These are phyloP conservation scores for Tolypocladium nubicola DNA, from an alignment of 2,329 filamentous ascomycete species.

Conservation along the genomic window DNA sequence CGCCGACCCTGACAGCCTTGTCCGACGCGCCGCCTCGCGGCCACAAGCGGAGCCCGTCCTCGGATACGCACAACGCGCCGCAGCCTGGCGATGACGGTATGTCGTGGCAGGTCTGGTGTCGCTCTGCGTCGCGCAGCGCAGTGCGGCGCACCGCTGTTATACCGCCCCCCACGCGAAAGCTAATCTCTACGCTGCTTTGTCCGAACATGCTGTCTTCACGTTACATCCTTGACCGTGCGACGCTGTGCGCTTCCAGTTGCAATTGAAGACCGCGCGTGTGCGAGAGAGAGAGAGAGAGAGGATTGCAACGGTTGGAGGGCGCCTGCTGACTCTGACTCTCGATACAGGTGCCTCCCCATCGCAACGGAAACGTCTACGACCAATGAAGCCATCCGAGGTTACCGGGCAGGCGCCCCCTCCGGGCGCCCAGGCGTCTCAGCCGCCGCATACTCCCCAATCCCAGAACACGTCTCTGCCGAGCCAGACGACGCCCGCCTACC, in stretches of 20 bases:
- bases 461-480: conserved; percentile 34
- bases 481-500: conserved; percentile 30
- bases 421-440: conserved; percentile 26
- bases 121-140: conserved; percentile 7
- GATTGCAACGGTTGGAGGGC: not conserved
- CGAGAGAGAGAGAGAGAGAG: not conserved
- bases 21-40: conserved; percentile 51
- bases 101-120: conserved; percentile 30
- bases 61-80: conserved; percentile 47
- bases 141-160: not conserved
- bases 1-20: conserved; percentile 27
- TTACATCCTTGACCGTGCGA: not conserved
- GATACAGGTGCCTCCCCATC: conserved; percentile 36
- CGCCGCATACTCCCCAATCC: conserved; percentile 46
- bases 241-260: not conserved
- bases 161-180: not conserved
- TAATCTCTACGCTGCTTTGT: not conserved
- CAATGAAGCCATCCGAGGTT: conserved; percentile 52
- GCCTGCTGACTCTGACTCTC: not conserved
- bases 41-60: conserved; percentile 71
- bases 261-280: not conserved
- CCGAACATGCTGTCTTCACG: not conserved
- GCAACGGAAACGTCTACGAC: conserved; percentile 45
- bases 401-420: conserved; percentile 39
- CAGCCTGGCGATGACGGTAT: conserved; percentile 61